Evolutionary conservation across 495 filamentous ascomycete species (phyloP).

Genomic region (Penicillium angulare): DNA sequence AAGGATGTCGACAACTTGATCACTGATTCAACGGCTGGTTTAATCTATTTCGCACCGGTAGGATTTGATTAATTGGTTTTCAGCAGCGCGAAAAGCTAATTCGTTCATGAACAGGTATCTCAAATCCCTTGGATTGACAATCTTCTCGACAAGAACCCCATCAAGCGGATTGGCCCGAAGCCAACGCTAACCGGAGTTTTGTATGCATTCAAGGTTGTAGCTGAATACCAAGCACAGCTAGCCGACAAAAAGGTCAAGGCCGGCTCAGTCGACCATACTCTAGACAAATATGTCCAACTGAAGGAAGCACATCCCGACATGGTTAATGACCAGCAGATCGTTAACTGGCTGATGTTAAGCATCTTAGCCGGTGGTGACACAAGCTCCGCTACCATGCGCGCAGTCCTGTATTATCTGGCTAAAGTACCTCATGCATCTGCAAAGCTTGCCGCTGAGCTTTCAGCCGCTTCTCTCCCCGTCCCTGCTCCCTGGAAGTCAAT

Average conservation of each 20-base stretch:
- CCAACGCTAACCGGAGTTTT: constrained; percentile 21
- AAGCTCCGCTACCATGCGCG: constrained; percentile 22
- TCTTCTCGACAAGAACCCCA: constrained; percentile 47
- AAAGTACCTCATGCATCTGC: constrained; percentile 9
- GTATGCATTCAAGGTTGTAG: constrained; percentile 22
- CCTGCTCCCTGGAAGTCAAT: constrained; percentile 13
- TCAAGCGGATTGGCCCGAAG: constrained; percentile 28
- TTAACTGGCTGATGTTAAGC: constrained; percentile 26
- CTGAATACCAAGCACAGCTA: constrained; percentile 20
- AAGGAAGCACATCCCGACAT: constrained; percentile 19
- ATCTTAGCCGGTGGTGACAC: constrained; percentile 29
- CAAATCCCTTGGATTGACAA: constrained; percentile 50
- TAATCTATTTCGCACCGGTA: constrained; percentile 25
- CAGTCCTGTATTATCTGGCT: constrained; percentile 24
- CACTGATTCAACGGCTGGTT: constrained; percentile 14
- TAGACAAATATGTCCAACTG: constrained; percentile 23
- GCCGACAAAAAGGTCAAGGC: constrained; percentile 6
- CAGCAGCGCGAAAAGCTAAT: no score
- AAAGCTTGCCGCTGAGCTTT: constrained; percentile 17
- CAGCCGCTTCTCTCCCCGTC: constrained; percentile 7
- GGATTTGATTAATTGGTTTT: no score
- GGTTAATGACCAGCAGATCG: constrained; percentile 22
- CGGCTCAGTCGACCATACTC: constrained; percentile 16
- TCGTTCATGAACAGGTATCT: constrained; percentile 22
- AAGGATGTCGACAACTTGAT: constrained; percentile 36